Conservation (phyloP, 164 flowering plant species). For the Buxus sempervirens region DNA sequence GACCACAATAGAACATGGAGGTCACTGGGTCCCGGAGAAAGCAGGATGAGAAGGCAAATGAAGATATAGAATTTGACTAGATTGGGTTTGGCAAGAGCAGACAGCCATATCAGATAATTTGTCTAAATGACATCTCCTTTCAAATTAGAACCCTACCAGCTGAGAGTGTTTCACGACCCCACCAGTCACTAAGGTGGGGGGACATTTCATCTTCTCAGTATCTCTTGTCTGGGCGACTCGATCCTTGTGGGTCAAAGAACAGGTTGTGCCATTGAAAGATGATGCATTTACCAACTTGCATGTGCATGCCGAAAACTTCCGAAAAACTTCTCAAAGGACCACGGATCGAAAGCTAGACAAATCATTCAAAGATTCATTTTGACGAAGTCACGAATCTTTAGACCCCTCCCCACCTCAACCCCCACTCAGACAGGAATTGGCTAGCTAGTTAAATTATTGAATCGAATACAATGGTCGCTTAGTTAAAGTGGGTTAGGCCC, state of each 20-base stretch:
- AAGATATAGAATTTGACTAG: background rate
- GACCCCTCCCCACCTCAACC: slow-evolving; percentile 5
- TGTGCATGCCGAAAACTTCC: slow-evolving; percentile 2
- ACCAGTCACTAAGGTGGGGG: background rate
- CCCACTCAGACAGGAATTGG: too few relatives aligned
- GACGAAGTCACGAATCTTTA: slow-evolving; percentile 20
- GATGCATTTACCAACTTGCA: slow-evolving; percentile 15
- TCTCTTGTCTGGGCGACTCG: background rate
- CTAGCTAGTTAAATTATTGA: background rate
- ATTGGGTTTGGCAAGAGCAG: background rate
- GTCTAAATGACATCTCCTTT: background rate
- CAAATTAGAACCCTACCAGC: background rate
- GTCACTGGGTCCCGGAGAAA: background rate
- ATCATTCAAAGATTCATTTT: slow-evolving; percentile 23
- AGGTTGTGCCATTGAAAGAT: background rate
- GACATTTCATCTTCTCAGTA: background rate
- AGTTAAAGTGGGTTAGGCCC: slow-evolving; percentile 19
- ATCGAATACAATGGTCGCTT: slow-evolving; percentile 21
- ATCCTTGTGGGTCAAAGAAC: background rate
- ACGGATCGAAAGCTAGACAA: slow-evolving; percentile 17
- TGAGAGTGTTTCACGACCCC: background rate
- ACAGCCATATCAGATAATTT: background rate
- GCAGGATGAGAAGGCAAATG: too few relatives aligned
- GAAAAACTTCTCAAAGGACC: slow-evolving; percentile 12
- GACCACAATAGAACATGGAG: background rate